A percentile compares a stretch with the other conserved stretches of the same genome.
Evolutionary conservation across 2,329 filamentous ascomycete genomes (phyloP).

Genomic region (Didymosphaeria variabile): DNA sequence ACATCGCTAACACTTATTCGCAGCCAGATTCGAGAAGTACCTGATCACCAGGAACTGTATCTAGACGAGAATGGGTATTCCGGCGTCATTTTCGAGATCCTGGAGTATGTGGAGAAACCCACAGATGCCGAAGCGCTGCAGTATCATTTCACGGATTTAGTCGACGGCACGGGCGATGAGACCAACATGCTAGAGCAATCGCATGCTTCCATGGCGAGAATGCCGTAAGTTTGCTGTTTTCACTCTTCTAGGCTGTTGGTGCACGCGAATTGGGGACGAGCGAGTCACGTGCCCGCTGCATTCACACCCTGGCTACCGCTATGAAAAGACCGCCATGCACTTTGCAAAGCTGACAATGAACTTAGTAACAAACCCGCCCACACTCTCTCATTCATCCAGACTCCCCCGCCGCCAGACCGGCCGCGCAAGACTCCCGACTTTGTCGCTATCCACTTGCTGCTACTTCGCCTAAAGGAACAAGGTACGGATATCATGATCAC

Average conservation of each 20-base stretch:
- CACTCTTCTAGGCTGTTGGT: neutral
- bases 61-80: constrained; percentile 85
- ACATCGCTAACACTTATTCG: constrained; percentile 24
- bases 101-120: constrained; percentile 77
- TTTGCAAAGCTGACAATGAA: neutral
- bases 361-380: constrained; percentile 65
- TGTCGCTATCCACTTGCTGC: constrained; percentile 78
- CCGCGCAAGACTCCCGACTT: constrained; percentile 58
- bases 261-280: neutral
- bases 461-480: constrained; percentile 78
- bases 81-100: constrained; percentile 89
- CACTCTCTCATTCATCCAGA: constrained; percentile 71
- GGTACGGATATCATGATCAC: constrained; percentile 84
- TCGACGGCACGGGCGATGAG: constrained; percentile 46
- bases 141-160: constrained; percentile 60
- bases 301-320: constrained; percentile 12
- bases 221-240: constrained; percentile 46
- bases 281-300: constrained; percentile 8
- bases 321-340: constrained; percentile 37
- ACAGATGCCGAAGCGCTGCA: constrained; percentile 72
- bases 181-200: constrained; percentile 47
- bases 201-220: constrained; percentile 39
- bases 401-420: constrained; percentile 44
- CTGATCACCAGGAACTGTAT: constrained; percentile 91
- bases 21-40: constrained; percentile 77